Evolutionary conservation across 1,284 basidiomycete genomes (phyloP).

Genomic region (Cystobasidium slooffiae): DNA sequence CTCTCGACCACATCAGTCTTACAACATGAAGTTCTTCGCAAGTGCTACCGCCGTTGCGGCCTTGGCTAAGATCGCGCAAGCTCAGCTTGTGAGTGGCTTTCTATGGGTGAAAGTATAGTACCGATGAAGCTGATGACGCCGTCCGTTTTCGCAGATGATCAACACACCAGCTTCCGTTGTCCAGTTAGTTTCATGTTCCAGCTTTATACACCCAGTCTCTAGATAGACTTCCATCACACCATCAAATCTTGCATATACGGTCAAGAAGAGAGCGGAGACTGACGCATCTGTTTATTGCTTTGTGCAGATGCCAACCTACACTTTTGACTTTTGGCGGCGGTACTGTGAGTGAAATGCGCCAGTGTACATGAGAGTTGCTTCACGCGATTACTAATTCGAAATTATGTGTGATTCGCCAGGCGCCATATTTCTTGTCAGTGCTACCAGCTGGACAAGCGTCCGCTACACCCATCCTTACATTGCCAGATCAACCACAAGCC

Average conservation of each 20-base stretch:
- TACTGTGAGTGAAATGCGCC: background rate
- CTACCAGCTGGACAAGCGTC: conserved; percentile 49
- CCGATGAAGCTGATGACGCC: background rate
- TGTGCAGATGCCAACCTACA: conserved; percentile 17
- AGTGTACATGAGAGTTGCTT: background rate
- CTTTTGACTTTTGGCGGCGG: conserved; percentile 15
- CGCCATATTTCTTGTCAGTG: conserved; percentile 43
- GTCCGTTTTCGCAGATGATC: conserved; percentile 24
- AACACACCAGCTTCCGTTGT: conserved; percentile 40
- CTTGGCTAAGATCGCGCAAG: conserved; percentile 19
- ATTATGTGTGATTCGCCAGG: conserved; percentile 1
- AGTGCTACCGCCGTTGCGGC: conserved; percentile 21
- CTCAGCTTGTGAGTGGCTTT: background rate
- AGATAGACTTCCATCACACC: background rate
- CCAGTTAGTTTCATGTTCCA: conserved; percentile 8
- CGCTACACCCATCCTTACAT: conserved; percentile 49
- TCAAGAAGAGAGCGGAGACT: background rate
- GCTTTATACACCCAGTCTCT: background rate
- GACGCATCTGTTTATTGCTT: background rate
- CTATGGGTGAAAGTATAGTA: no score
- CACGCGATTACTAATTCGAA: background rate
- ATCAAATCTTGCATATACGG: background rate
- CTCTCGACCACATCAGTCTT: background rate
- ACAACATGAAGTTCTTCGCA: conserved; percentile 36
- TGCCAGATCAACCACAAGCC: conserved; percentile 49